Evolutionary conservation across 2,329 filamentous ascomycete species (phyloP).

Genomic region (Periglandula ipomoeae): DNA sequence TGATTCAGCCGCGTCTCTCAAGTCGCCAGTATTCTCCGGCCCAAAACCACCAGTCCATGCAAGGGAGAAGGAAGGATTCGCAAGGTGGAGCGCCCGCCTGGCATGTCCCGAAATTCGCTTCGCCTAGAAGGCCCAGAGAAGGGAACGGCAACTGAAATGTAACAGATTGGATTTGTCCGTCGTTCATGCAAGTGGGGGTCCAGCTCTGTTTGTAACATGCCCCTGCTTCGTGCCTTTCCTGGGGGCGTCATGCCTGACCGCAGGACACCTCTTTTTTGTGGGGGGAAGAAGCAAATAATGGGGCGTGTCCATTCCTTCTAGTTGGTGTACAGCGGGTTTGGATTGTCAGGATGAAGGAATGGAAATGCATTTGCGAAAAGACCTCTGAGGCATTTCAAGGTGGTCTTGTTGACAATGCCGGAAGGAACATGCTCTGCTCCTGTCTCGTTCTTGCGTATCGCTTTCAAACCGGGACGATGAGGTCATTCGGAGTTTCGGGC

Average conservation of each 20-base stretch:
- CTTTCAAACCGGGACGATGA: too few species aligned
- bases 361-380: not conserved
- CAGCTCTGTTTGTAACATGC: not conserved
- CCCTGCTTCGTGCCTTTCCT: not conserved
- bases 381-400: not conserved
- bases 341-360: not conserved
- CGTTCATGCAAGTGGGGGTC: not conserved
- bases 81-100: not conserved
- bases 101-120: not conserved
- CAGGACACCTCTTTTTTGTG: not conserved
- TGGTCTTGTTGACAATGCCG: too few species aligned
- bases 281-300: not conserved
- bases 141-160: not conserved
- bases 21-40: not conserved
- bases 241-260: too few species aligned
- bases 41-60: not conserved
- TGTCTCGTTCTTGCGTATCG: too few species aligned
- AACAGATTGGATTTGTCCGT: not conserved
- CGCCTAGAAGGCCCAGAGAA: not conserved
- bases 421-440: too few species aligned
- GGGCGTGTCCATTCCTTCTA: not conserved
- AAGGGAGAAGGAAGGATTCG: not conserved
- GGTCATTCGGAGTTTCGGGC: not conserved
- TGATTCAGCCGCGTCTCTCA: not conserved
- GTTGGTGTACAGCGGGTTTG: not conserved